Evolutionary conservation across 257 asterid genomes (phyloP), one percentile per base, ranked within the genome.

Genomic region (Primulina tabacum): DNA sequence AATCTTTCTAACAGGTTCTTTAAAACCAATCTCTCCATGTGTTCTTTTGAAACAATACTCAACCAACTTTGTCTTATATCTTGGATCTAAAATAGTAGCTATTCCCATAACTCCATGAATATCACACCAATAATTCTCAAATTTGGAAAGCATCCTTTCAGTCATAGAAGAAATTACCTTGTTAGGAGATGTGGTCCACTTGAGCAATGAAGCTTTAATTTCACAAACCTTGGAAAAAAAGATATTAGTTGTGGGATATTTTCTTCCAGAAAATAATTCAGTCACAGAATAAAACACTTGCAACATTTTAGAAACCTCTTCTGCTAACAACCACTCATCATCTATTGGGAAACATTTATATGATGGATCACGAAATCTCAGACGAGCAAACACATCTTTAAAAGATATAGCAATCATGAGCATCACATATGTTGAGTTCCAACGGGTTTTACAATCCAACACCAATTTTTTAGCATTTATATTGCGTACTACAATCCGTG

Each of bases 31-130:
- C 26, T 20, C 16, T 5, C 53, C 50, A 14, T 67, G 5, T 52
- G 29, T 2, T 24, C 55, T 24, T 5, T 52, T 7, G n/a, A 68
- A 56, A 21, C n/a, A 68, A 24, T n/a, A 53, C 16, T 68, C 47
- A n/a, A n/a, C n/a, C n/a, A n/a, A n/a, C n/a, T n/a, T n/a, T n/a
- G n/a, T n/a, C n/a, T n/a, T n/a, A 18, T 50, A 43, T 11, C 40
- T 68, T 26, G 63, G 64, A 30, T 68, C 43, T 11, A 68, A 30
- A 16, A 52, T 40, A 26, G 62, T 30, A 20, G 72, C 52, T 14
- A 68, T 21, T 20, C 18, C 50, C 37, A 34, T 34, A 5, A 34
- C 37, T 34, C 37, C 37, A 34, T 34, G 37, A 34, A 34, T 34
- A 53, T 21, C 24, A 21, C 24, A 21, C 24, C 24, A 21, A 21